These are phyloP conservation scores for Wickerhamiella shivajii DNA, from an alignment of 805 yeast genomes.

Conservation along the genomic window DNA sequence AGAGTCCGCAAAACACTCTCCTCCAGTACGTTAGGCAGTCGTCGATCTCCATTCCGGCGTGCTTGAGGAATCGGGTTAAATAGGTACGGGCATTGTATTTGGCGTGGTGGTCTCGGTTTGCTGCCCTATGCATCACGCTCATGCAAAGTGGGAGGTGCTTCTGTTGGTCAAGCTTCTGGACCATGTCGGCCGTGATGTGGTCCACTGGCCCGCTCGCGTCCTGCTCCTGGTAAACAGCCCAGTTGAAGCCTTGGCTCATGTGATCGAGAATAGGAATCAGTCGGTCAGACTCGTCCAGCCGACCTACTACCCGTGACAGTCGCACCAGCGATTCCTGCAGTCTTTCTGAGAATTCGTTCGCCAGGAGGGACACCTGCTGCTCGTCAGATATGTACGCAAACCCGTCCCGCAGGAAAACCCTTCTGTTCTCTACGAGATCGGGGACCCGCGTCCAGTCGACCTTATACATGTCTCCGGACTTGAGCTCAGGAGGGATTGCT, in stretches of 20 bases:
- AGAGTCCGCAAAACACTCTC: slow-evolving; percentile 43
- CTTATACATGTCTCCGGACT: slow-evolving; percentile 48
- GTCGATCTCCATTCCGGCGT: slow-evolving; percentile 74
- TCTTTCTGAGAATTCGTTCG: slow-evolving; percentile 48
- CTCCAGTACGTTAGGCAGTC: slow-evolving; percentile 84
- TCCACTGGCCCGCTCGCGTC: slow-evolving; percentile 25
- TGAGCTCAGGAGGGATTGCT: slow-evolving; percentile 21
- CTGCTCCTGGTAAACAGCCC: neutral
- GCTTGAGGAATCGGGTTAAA: slow-evolving; percentile 69
- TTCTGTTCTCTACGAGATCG: slow-evolving; percentile 59
- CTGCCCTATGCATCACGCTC: slow-evolving; percentile 45
- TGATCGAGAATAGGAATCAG: slow-evolving; percentile 71
- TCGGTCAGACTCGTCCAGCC: slow-evolving; percentile 84
- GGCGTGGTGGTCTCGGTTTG: slow-evolving; percentile 52
- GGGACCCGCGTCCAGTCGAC: slow-evolving; percentile 74
- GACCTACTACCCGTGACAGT: slow-evolving; percentile 66
- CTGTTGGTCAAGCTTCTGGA: slow-evolving; percentile 39
- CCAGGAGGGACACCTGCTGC: slow-evolving; percentile 55
- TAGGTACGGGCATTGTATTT: slow-evolving; percentile 77
- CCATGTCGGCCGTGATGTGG: slow-evolving; percentile 42
- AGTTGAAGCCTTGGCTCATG: slow-evolving; percentile 50
- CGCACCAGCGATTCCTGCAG: slow-evolving; percentile 39
- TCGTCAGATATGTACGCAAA: slow-evolving; percentile 74
- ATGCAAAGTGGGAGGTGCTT: slow-evolving; percentile 77
- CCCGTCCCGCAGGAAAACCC: slow-evolving; percentile 53